These are phyloP conservation scores for Jaltomata sinuosa DNA, from an alignment of 257 asterid genomes.

Conservation along the genomic window DNA sequence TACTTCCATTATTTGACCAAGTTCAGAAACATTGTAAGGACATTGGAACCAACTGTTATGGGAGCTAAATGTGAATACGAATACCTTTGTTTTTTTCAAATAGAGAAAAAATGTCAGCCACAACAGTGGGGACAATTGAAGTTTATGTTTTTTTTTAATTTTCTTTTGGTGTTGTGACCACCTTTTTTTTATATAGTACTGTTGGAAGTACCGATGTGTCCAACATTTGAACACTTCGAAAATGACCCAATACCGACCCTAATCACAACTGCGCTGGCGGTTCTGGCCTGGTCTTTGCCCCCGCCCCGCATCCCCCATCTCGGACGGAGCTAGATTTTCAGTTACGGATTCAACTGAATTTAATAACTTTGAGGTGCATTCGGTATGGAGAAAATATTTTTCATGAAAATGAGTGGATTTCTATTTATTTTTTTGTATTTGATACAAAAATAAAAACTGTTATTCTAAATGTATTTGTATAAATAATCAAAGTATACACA, in stretches of 20 bases:
- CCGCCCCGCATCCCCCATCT: no score
- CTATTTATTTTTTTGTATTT: no score
- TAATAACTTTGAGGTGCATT: no score
- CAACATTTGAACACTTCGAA: slow-evolving; percentile 4
- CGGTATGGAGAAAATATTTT: no score
- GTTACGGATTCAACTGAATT: no score
- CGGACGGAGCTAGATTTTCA: no score
- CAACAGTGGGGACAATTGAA: background rate
- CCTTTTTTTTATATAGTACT: background rate
- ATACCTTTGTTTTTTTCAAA: background rate
- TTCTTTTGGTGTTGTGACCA: background rate
- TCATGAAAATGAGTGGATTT: no score
- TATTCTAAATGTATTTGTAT: no score
- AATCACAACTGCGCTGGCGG: background rate
- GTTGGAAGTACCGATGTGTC: slow-evolving; percentile 8
- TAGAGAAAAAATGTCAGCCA: background rate
- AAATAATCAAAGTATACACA: background rate
- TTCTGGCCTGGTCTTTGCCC: no score
- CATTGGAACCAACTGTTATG: background rate
- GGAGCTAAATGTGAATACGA: background rate
- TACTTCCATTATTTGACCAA: background rate
- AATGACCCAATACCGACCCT: background rate
- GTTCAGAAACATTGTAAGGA: background rate
- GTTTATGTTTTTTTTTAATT: background rate
- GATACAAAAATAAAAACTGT: no score